Evolutionary conservation across 169 alveolate genomes (phyloP).

Genomic region (Plasmodium gaboni): DNA sequence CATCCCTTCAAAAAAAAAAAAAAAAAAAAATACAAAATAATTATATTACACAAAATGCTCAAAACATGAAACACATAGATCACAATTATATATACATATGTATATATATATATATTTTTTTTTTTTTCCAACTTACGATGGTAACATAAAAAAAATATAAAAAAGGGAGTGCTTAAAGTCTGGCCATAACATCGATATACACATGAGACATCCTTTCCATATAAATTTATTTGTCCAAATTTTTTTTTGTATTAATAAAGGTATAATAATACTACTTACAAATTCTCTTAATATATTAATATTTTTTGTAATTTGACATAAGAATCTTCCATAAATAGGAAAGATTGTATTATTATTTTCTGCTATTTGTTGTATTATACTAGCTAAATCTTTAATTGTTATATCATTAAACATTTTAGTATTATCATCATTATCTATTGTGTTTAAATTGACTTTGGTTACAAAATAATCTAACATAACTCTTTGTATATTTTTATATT

Average conservation of each 20-base stretch:
- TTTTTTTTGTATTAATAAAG: slow-evolving; percentile 72
- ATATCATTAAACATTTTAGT: slow-evolving; percentile 58
- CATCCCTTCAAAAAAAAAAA: slow-evolving; percentile 61
- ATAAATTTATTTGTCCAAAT: slow-evolving; percentile 72
- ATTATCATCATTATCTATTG: slow-evolving; percentile 52
- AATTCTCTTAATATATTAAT: slow-evolving; percentile 63
- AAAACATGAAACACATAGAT: neutral
- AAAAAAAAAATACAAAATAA: slow-evolving; percentile 16
- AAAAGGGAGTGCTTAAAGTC: slow-evolving; percentile 74
- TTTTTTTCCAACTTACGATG: slow-evolving; percentile 49
- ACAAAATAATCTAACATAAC: slow-evolving; percentile 75
- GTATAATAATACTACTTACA: slow-evolving; percentile 73
- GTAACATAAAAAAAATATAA: slow-evolving; percentile 73
- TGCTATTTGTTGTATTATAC: slow-evolving; percentile 71
- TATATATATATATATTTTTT: slow-evolving; percentile 1
- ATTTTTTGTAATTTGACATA: slow-evolving; percentile 72
- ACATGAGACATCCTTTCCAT: slow-evolving; percentile 75
- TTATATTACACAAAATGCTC: too few species aligned
- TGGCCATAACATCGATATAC: slow-evolving; percentile 74
- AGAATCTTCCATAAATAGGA: slow-evolving; percentile 74
- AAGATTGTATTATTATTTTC: slow-evolving; percentile 57
- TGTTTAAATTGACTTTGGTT: slow-evolving; percentile 60
- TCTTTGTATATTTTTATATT: slow-evolving; percentile 72
- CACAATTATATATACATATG: neutral
- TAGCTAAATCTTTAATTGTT: slow-evolving; percentile 72